These are phyloP conservation scores for Fusarium dlaminii DNA, from an alignment of 2,329 filamentous ascomycete species.

Conservation along the genomic window DNA sequence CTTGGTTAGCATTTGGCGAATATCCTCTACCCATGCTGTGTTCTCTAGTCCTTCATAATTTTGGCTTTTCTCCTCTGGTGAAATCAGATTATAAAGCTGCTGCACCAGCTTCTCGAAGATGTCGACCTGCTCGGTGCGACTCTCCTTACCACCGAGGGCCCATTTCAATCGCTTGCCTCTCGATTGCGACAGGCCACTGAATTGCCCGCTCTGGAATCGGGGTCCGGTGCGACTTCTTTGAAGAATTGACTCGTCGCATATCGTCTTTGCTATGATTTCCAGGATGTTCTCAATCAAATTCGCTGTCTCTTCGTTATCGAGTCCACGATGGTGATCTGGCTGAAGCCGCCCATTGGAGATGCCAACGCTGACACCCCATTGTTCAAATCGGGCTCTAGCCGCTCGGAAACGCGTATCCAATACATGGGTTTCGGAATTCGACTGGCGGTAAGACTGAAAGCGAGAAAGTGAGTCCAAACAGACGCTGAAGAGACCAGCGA, in stretches of 20 bases:
- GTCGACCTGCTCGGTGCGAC: not conserved
- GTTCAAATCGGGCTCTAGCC: constrained; percentile 20
- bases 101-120: not conserved
- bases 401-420: constrained; percentile 25
- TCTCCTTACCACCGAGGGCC: not conserved
- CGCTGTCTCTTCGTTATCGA: not conserved
- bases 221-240: accelerated
- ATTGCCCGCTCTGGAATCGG: accelerated
- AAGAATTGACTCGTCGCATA: not conserved
- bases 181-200: accelerated
- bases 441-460: constrained; percentile 24
- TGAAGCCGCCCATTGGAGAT: not conserved
- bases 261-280: not conserved
- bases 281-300: not conserved
- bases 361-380: constrained; percentile 37
- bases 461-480: constrained; percentile 33
- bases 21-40: not conserved
- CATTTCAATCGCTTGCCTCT: not conserved
- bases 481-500: constrained; percentile 23
- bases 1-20: not conserved
- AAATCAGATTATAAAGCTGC: not conserved
- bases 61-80: accelerated
- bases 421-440: constrained; percentile 9
- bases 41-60: accelerated
- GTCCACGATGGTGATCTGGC: not conserved